Percentiles rank a stretch among this genome's conserved stretches.
Evolutionary conservation across 2,329 filamentous ascomycete genomes (phyloP).

Genomic region (Ascochyta pisi): DNA sequence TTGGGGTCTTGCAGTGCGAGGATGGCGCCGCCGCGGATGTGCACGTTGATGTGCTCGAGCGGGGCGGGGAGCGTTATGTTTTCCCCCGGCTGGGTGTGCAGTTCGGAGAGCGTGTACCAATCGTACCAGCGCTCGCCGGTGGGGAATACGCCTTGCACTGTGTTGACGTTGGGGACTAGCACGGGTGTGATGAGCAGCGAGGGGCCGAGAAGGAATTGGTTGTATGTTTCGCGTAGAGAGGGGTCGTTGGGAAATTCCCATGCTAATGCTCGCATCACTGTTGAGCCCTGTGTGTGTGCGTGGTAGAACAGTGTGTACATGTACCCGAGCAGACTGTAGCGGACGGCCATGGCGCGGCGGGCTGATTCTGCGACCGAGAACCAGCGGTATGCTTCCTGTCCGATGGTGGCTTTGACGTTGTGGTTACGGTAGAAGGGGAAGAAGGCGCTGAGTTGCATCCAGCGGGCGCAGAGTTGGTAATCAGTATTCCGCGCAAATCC

Average conservation of each 20-base stretch:
- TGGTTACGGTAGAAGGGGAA: conserved; percentile 80
- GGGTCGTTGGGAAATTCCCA: conserved; percentile 77
- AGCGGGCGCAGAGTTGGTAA: conserved; percentile 72
- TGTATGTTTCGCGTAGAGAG: conserved; percentile 65
- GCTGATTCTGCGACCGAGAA: conserved; percentile 66
- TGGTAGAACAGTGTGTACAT: conserved; percentile 74
- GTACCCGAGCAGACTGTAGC: conserved; percentile 73
- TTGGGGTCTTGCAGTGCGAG: conserved; percentile 42
- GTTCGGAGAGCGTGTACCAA: conserved; percentile 70
- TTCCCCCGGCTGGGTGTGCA: conserved; percentile 57
- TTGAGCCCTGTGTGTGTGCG: conserved; percentile 69
- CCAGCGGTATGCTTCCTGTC: conserved; percentile 76
- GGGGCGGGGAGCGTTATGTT: conserved; percentile 67
- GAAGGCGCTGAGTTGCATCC: conserved; percentile 75
- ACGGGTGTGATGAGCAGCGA: conserved; percentile 71
- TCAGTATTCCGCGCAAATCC: conserved; percentile 71
- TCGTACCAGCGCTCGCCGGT: conserved; percentile 72
- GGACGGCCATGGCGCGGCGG: conserved; percentile 68
- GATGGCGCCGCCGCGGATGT: conserved; percentile 68
- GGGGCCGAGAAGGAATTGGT: conserved; percentile 72
- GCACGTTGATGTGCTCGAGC: conserved; percentile 72
- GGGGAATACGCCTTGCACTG: conserved; percentile 71
- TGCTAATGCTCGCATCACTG: conserved; percentile 72
- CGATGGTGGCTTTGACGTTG: conserved; percentile 64
- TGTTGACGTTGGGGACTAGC: conserved; percentile 64